Percentiles rank a stretch among this genome's conserved stretches.
phyloP scores from a whole-genome alignment of 768 basidiomycete species.

The Sporobolomyces pararoseus region DNA sequence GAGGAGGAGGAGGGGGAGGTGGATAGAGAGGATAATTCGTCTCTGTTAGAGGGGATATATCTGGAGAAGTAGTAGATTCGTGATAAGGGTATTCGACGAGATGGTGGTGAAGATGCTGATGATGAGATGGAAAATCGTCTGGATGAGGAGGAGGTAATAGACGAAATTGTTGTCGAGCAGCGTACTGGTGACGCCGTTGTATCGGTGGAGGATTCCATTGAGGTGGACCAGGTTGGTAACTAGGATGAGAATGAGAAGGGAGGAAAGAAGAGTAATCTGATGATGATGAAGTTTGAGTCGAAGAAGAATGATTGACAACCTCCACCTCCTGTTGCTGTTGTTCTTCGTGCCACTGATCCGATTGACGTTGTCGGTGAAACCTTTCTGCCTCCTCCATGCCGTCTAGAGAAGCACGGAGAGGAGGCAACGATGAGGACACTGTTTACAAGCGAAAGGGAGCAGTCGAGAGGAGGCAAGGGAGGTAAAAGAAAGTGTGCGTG shows the following conservation, averaged over 20 bases:
- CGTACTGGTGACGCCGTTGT: too few species aligned
- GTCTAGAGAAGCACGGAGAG: constrained; percentile 1
- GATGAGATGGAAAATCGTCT: neutral
- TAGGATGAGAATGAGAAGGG: too few species aligned
- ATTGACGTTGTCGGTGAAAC: neutral
- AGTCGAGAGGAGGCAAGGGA: neutral
- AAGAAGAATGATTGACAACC: too few species aligned
- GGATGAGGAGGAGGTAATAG: constrained; percentile 14
- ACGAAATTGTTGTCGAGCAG: neutral
- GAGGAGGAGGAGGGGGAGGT: neutral
- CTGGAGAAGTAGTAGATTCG: constrained; percentile 5
- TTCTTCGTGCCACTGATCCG: neutral
- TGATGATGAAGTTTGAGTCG: too few species aligned
- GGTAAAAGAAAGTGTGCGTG: neutral
- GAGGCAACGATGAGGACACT: neutral
- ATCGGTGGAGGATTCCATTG: too few species aligned
- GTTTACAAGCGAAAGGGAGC: neutral
- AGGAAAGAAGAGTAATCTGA: too few species aligned
- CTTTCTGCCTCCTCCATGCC: constrained; percentile 17
- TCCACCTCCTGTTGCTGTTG: too few species aligned
- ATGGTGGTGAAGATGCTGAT: too few species aligned
- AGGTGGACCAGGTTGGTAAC: too few species aligned
- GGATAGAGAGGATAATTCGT: constrained; percentile 7
- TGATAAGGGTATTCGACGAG: neutral
- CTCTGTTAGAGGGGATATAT: neutral